Conservation (phyloP, 2,329 filamentous ascomycete genomes). For the Kalaharituber pfeilii region DNA sequence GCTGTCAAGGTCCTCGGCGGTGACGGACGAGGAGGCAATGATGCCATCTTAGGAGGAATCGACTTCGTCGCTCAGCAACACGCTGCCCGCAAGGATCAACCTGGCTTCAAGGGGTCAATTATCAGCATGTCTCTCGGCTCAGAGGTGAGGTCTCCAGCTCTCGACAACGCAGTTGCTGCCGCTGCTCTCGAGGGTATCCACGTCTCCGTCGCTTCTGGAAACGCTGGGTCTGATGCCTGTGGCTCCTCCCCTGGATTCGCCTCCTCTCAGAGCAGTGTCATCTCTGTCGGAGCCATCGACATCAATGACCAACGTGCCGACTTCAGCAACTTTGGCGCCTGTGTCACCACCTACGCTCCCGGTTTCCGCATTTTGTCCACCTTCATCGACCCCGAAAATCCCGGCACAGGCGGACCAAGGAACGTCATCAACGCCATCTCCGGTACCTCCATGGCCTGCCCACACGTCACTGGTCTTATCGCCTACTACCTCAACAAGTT, state of each 20-base stretch:
- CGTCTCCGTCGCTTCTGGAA: constrained; percentile 30
- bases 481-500: constrained; percentile 18
- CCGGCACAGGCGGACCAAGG: constrained; percentile 24
- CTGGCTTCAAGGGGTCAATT: constrained; percentile 27
- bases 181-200: constrained; percentile 30
- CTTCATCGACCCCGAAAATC: constrained; percentile 32
- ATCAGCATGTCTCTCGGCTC: constrained; percentile 43
- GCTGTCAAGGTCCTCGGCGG: constrained; percentile 32
- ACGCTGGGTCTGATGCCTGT: constrained; percentile 23
- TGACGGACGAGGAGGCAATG: constrained; percentile 25
- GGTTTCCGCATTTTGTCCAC: constrained; percentile 37
- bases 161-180: constrained; percentile 36
- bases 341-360: constrained; percentile 41
- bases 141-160: constrained; percentile 28
- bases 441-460: constrained; percentile 36
- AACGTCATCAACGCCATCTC: constrained; percentile 34
- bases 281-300: constrained; percentile 29
- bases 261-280: constrained; percentile 26
- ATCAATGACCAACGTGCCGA: constrained; percentile 25
- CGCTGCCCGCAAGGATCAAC: constrained; percentile 28
- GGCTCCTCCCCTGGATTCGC: constrained; percentile 27
- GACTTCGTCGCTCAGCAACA: constrained; percentile 32
- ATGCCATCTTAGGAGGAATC: constrained; percentile 27
- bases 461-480: constrained; percentile 25
- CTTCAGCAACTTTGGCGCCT: constrained; percentile 33